phyloP scores from a whole-genome alignment of 768 basidiomycete genomes.

The Tubosaeta sp. region DNA sequence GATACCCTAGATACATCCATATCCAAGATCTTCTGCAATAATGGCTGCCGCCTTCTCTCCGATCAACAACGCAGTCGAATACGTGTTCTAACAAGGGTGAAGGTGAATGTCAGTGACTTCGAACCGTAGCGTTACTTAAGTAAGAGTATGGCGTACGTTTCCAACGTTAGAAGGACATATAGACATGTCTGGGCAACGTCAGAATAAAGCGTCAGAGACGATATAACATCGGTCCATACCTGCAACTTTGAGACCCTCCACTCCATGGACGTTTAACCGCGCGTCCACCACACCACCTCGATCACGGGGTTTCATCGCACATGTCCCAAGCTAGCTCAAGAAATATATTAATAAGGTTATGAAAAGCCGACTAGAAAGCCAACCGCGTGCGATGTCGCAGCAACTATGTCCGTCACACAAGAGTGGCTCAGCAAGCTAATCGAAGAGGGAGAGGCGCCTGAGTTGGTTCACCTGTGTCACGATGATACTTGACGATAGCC shows the following conservation, averaged over 20 bases:
- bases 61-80: constrained; percentile 15
- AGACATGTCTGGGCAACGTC: constrained; percentile 31
- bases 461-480: neutral
- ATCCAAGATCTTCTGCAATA: constrained; percentile 9
- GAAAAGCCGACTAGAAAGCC: neutral
- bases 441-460: no score
- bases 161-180: constrained; percentile 29
- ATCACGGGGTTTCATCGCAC: constrained; percentile 62
- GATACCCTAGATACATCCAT: no score
- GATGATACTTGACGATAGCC: constrained; percentile 26
- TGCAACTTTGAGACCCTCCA: constrained; percentile 55
- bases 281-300: constrained; percentile 61
- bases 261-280: constrained; percentile 58
- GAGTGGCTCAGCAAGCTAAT: neutral
- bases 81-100: constrained; percentile 4
- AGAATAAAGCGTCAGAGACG: neutral
- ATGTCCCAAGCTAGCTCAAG: constrained; percentile 52
- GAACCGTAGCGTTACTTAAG: no score
- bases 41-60: constrained; percentile 16
- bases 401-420: neutral
- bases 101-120: neutral
- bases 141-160: constrained; percentile 10
- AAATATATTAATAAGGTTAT: neutral
- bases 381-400: neutral
- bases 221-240: constrained; percentile 31